These are phyloP conservation scores for Globisporangium spinosum DNA, from an alignment of 352 stramenopile species.

Conservation along the genomic window DNA sequence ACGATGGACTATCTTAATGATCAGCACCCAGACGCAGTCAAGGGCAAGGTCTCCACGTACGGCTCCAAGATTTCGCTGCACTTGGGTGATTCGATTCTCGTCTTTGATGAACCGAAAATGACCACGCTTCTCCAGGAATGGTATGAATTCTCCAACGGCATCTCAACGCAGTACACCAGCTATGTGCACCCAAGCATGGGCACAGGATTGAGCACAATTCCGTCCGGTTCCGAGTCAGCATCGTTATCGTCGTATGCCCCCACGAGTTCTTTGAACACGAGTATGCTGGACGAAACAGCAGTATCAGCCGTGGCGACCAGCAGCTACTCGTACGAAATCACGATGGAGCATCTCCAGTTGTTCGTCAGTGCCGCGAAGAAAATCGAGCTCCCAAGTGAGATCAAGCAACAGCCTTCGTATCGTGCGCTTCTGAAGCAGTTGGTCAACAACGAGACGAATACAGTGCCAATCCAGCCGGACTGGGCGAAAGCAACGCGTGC, in stretches of 20 bases:
- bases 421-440: slow-evolving; percentile 69
- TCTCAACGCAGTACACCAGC: slow-evolving; percentile 49
- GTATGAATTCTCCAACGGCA: slow-evolving; percentile 48
- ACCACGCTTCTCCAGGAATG: slow-evolving; percentile 53
- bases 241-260: slow-evolving; percentile 14
- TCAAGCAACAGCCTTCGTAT: slow-evolving; percentile 65
- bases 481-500: slow-evolving; percentile 69
- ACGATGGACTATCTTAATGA: slow-evolving; percentile 69
- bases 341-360: slow-evolving; percentile 56
- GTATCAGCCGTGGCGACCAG: slow-evolving; percentile 13
- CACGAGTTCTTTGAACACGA: slow-evolving; percentile 19
- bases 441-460: slow-evolving; percentile 52
- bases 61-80: slow-evolving; percentile 67
- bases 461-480: slow-evolving; percentile 43
- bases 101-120: slow-evolving; percentile 78
- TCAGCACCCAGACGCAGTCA: slow-evolving; percentile 53
- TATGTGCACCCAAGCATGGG: slow-evolving; percentile 22
- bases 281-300: slow-evolving; percentile 18
- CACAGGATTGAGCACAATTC: slow-evolving; percentile 21
- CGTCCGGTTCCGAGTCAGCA: slow-evolving; percentile 10
- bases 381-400: slow-evolving; percentile 15
- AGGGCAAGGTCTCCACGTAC: slow-evolving; percentile 48
- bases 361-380: slow-evolving; percentile 66
- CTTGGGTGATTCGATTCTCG: slow-evolving; percentile 62
- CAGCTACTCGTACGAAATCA: slow-evolving; percentile 78